A percentile compares a stretch with the other conserved stretches of the same genome.
Evolutionary conservation across 176 grass and related monocot species (phyloP).

Genomic region (sorghum (Sorghum bicolor)): Sorghum_bicolor_NCBIv3 NC_012870.2:77482001-77482500

Average conservation of each 20-base stretch:
- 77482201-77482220: background rate
- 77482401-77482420: too few species aligned
- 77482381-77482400: too few species aligned
- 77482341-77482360: background rate
- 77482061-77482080: background rate
- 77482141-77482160: slow-evolving; percentile 57
- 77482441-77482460: background rate
- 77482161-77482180: background rate
- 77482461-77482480: background rate
- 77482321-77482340: background rate
- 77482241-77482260: slow-evolving; percentile 26
- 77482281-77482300: background rate
- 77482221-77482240: background rate
- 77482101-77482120: slow-evolving; percentile 23
- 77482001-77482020: background rate
- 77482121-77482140: slow-evolving; percentile 43
- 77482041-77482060: background rate
- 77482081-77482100: background rate
- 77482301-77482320: background rate
- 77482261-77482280: background rate
- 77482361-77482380: too few species aligned
- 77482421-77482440: background rate
- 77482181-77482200: background rate
- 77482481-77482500: background rate
- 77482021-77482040: slow-evolving; percentile 30